Evolutionary conservation across 2,329 filamentous ascomycete genomes (phyloP).

Genomic region (Cadophora sp.): DNA sequence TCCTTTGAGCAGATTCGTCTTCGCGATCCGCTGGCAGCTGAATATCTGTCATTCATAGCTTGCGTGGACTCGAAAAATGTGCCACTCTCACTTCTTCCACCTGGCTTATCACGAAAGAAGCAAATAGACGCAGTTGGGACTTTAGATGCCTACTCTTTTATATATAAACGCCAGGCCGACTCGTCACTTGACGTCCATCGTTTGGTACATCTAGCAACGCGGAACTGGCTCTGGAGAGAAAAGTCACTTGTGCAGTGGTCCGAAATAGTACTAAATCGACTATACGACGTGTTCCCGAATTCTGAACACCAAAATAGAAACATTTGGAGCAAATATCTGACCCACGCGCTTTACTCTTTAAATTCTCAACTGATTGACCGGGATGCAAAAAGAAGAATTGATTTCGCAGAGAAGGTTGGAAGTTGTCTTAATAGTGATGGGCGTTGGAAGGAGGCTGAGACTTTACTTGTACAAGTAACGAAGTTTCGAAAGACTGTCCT

Average conservation of each 20-base stretch:
- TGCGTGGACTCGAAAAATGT: constrained; percentile 51
- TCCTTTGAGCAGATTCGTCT: constrained; percentile 50
- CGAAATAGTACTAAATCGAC: constrained; percentile 23
- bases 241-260: constrained; percentile 21
- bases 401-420: background rate
- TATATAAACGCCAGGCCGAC: constrained; percentile 22
- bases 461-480: background rate
- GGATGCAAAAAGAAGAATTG: constrained; percentile 9
- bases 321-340: constrained; percentile 31
- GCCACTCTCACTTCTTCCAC: constrained; percentile 46
- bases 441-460: background rate
- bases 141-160: constrained; percentile 34
- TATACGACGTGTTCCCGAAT: constrained; percentile 32
- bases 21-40: constrained; percentile 43
- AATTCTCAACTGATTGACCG: constrained; percentile 7
- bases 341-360: constrained; percentile 22
- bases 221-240: constrained; percentile 33
- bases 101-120: constrained; percentile 14
- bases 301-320: constrained; percentile 28
- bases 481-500: background rate
- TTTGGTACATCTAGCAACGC: constrained; percentile 33
- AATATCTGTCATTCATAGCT: constrained; percentile 49
- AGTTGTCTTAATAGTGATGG: background rate
- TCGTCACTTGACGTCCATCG: constrained; percentile 32
- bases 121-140: constrained; percentile 30